phyloP scores from a whole-genome alignment of 2,329 filamentous ascomycete genomes.

The Penicillium sp. region DNA sequence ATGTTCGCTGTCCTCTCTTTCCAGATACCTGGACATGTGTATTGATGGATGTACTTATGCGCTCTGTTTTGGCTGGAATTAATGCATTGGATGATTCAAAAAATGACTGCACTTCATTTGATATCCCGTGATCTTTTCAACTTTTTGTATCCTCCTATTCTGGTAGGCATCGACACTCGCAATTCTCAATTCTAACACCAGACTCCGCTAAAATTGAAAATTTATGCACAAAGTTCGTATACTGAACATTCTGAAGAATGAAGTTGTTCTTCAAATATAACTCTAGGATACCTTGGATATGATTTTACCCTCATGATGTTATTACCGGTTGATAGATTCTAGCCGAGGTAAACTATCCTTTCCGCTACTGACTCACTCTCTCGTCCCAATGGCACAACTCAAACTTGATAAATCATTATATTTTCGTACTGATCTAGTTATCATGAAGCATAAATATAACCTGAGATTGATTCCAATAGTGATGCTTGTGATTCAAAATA shows the following conservation, averaged over 20 bases:
- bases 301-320: background rate
- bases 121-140: background rate
- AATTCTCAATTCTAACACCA: background rate
- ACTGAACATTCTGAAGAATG: background rate
- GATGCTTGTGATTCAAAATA: background rate
- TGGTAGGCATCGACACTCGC: too few species aligned
- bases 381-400: background rate
- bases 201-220: background rate
- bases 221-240: background rate
- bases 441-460: fast-evolving
- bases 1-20: background rate
- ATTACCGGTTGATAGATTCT: background rate
- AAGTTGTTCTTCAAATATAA: background rate
- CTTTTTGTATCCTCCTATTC: background rate
- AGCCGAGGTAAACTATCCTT: background rate
- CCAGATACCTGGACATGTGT: constrained; percentile 16
- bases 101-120: too few species aligned
- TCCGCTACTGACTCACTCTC: too few species aligned
- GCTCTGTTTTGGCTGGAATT: background rate
- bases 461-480: background rate
- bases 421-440: too few species aligned
- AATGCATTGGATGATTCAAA: constrained; percentile 2
- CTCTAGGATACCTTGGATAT: background rate
- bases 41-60: constrained; percentile 17
- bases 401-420: background rate